Evolutionary conservation across 306 rosid species (phyloP).

Genomic region (Cucurbita pepo): DNA sequence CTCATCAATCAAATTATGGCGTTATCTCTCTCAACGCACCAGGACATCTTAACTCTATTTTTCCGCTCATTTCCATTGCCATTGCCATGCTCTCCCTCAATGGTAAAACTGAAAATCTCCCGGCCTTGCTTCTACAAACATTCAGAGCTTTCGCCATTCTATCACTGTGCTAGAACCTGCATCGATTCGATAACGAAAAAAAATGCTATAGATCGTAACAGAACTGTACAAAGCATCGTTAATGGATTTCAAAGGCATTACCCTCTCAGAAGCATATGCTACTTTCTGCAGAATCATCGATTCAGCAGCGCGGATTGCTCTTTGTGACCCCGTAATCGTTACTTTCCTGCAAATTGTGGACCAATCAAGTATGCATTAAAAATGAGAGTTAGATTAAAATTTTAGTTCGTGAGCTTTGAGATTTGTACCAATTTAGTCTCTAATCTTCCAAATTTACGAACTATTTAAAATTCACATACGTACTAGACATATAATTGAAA

Average conservation of each 20-base stretch:
- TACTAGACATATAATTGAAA: too few species aligned
- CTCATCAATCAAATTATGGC: slow-evolving; percentile 3
- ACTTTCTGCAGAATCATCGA: slow-evolving; percentile 93
- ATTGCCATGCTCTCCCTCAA: not conserved
- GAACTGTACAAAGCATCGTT: slow-evolving; percentile 28
- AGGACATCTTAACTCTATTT: not conserved
- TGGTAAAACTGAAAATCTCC: not conserved
- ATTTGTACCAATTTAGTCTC: not conserved
- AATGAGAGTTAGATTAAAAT: too few species aligned
- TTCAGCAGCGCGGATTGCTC: slow-evolving; percentile 77
- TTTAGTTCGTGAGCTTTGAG: not conserved
- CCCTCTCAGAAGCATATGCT: slow-evolving; percentile 76
- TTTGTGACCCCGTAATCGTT: slow-evolving; percentile 90
- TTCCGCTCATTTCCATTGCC: not conserved
- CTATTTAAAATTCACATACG: too few species aligned
- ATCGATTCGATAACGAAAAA: not conserved
- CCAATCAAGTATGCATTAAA: not conserved
- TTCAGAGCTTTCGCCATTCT: not conserved
- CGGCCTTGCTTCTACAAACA: not conserved
- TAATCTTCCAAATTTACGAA: too few species aligned
- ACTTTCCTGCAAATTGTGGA: slow-evolving; percentile 59
- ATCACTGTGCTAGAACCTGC: slow-evolving; percentile 9
- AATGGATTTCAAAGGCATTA: not conserved
- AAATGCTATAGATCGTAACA: slow-evolving; percentile 20
- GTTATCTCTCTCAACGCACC: not conserved